phyloP scores from a whole-genome alignment of 2,329 filamentous ascomycete species.

The Paracamarosporium sp. region DNA sequence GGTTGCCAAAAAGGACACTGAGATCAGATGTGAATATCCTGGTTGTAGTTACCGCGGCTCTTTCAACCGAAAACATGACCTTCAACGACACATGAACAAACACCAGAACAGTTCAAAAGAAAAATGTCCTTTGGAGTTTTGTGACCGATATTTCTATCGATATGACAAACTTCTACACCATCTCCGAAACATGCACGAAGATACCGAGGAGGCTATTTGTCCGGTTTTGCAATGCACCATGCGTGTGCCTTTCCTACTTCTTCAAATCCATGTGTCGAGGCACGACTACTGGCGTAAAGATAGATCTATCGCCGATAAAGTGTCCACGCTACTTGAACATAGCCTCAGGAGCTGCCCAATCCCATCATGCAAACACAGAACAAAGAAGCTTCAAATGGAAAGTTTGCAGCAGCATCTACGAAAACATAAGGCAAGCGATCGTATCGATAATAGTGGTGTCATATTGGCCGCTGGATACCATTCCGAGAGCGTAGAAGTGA shows the following conservation, averaged over 20 bases:
- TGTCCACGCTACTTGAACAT: too few species aligned
- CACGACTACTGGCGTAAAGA: background rate
- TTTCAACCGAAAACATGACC: constrained; percentile 28
- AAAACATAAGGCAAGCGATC: background rate
- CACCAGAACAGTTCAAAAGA: constrained; percentile 8
- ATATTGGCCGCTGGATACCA: constrained; percentile 7
- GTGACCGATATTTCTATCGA: constrained; percentile 6
- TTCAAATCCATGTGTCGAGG: background rate
- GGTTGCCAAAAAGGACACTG: constrained; percentile 6
- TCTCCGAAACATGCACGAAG: constrained; percentile 5
- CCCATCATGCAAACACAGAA: background rate
- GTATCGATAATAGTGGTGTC: background rate
- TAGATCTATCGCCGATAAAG: too few species aligned
- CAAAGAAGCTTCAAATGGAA: background rate
- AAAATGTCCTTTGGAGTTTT: constrained; percentile 15
- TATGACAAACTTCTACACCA: constrained; percentile 11
- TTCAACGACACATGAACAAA: constrained; percentile 25
- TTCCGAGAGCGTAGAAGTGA: background rate
- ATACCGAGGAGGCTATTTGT: constrained; percentile 10
- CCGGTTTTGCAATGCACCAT: background rate
- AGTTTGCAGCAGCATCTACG: background rate
- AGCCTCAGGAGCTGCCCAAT: background rate
- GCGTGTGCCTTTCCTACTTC: background rate
- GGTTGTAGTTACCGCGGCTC: constrained; percentile 17
- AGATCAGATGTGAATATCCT: constrained; percentile 18